phyloP scores from a whole-genome alignment of 1,284 basidiomycete species.

The Ceratobasidium sp. region DNA sequence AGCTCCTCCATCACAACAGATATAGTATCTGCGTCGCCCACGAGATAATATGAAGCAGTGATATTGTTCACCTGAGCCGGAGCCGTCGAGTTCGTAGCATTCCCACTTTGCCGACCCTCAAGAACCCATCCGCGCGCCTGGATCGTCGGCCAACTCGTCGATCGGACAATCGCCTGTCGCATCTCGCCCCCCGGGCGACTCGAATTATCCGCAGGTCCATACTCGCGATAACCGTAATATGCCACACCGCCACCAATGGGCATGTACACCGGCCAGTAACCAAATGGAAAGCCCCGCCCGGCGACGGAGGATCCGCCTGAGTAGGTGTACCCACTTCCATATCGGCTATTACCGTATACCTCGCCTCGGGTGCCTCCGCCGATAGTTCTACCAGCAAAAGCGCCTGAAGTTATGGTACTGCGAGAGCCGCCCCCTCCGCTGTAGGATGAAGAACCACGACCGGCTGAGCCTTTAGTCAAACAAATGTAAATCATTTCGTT shows the following conservation, averaged over 20 bases:
- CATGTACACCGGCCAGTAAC: constrained; percentile 48
- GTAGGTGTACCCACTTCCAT: constrained; percentile 49
- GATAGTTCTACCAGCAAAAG: constrained; percentile 43
- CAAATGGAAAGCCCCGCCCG: constrained; percentile 48
- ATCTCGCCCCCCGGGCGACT: constrained; percentile 48
- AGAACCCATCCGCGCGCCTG: constrained; percentile 22
- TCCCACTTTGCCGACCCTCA: constrained; percentile 4
- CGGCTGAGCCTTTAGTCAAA: not conserved
- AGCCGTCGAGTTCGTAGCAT: constrained; percentile 19
- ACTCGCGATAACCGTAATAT: constrained; percentile 49
- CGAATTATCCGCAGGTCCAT: constrained; percentile 45
- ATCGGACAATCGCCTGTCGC: constrained; percentile 41
- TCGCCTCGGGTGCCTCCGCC: constrained; percentile 44
- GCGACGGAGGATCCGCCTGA: constrained; percentile 44
- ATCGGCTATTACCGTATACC: constrained; percentile 46
- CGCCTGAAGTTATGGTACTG: constrained; percentile 28
- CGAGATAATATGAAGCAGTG: constrained; percentile 48
- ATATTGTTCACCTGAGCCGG: constrained; percentile 34
- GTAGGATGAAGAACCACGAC: constrained; percentile 34
- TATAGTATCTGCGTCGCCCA: constrained; percentile 50
- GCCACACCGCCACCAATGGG: constrained; percentile 10
- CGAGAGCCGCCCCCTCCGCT: constrained; percentile 29
- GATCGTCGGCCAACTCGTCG: constrained; percentile 28
- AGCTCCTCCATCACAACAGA: constrained; percentile 47
- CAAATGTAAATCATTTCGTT: not conserved